A percentile compares a stretch with the other conserved stretches of the same genome.
phyloP scores from a whole-genome alignment of 257 asterid genomes.

The Penstemon eatonii region DNA sequence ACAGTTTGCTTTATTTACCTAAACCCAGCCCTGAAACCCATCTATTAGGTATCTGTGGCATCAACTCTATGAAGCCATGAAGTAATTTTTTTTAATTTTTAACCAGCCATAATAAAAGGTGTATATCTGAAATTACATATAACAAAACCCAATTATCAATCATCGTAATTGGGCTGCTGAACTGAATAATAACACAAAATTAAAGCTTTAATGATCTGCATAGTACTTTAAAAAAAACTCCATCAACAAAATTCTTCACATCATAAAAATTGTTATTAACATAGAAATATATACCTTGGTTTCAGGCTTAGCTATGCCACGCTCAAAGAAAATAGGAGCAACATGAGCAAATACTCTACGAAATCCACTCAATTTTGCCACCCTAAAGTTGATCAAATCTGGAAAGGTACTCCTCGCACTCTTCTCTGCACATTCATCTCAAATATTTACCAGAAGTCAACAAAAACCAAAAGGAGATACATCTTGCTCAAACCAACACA shows the following conservation, averaged over 20 bases:
- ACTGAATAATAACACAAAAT: conserved; percentile 2
- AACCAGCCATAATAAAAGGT: neutral
- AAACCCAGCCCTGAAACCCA: conserved; percentile 12
- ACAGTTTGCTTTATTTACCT: conserved; percentile 1
- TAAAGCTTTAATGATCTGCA: neutral
- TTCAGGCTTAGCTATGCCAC: conserved; percentile 82
- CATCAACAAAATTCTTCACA: neutral
- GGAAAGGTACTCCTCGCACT: conserved; percentile 99
- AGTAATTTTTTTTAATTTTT: neutral
- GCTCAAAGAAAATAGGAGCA: conserved; percentile 92
- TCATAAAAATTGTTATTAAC: neutral
- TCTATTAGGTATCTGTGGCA: conserved; percentile 3
- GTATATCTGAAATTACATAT: too few species aligned
- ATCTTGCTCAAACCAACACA: too few species aligned
- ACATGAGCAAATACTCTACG: conserved; percentile 89
- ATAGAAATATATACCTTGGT: conserved; percentile 60
- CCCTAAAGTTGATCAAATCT: conserved; percentile 78
- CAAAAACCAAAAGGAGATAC: neutral
- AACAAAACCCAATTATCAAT: conserved; percentile 8
- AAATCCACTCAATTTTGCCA: conserved; percentile 78
- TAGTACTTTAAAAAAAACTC: neutral
- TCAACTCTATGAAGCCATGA: conserved; percentile 7
- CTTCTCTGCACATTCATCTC: conserved; percentile 51
- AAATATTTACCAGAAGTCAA: conserved; percentile 4
- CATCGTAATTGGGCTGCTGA: conserved; percentile 15